Evolutionary conservation across 2,329 filamentous ascomycete genomes (phyloP), one percentile per base, ranked within the genome.

Genomic region (Westerdykella sp.): DNA sequence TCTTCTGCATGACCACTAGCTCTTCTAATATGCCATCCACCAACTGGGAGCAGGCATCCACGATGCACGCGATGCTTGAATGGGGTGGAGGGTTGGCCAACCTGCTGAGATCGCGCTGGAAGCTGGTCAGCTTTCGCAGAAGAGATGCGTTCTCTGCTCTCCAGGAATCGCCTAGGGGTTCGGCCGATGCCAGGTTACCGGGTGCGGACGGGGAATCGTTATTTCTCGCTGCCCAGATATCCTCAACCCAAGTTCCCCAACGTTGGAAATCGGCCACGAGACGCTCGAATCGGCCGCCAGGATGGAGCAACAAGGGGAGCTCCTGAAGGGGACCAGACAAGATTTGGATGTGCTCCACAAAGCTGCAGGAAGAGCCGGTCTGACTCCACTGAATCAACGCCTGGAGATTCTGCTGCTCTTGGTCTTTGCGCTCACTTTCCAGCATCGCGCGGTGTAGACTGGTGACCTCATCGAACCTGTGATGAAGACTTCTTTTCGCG

Each of bases 391-490:
- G 60, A 14, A 60, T 50, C 6, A 70, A 44, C 12, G 63, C 63
- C 23, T 53, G 49, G 4, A 69, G 34, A 36, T 70, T 69, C 40
- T 59, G 59, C 39, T 65, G 62, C 41, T 67, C 63, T 39, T 62
- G 59, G 6, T 49, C 56, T 44, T 59, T 51, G n/a, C 59, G 59
- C 47, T 69, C 66, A 42, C 56, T 56, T 32, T 63, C 59, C 15
- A 60, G 54, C 61, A 69, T 62, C 36, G 50, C 50, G 40, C 62
- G 55, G 37, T 66, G 56, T 23, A 62, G 42, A 37, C 54, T 62
- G n/a, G 60, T 60, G 7, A 69, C 65, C 42, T 67, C 61, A 16
- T 66, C 59, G 38, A 69, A 69, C 22, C 60, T 62, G 3, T 43
- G 40, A 28, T 53, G 56, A 9, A 70, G 49, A 16, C 21, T 48